Evolutionary conservation across 179 eudicot species (phyloP).

Genomic region (Patellifolia procumbens): DNA sequence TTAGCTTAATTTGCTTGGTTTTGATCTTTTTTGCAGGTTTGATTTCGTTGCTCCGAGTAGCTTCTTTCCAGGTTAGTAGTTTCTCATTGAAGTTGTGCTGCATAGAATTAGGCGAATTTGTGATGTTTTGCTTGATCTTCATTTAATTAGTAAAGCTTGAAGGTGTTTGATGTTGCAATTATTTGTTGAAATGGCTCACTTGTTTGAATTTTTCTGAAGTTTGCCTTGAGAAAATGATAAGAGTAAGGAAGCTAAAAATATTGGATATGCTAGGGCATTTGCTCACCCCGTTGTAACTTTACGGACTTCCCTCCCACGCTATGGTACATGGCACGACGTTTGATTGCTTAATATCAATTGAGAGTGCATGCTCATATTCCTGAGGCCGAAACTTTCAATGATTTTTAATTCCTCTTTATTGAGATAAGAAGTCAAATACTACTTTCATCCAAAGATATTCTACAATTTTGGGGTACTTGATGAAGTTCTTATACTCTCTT

Average conservation of each 20-base stretch:
- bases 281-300: too few relatives aligned
- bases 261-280: background rate
- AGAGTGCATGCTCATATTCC: background rate
- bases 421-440: background rate
- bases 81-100: background rate
- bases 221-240: too few relatives aligned
- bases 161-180: background rate
- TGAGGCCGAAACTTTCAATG: background rate
- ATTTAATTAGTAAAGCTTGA: background rate
- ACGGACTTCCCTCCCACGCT: too few relatives aligned
- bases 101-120: background rate
- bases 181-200: background rate
- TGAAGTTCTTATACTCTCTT: background rate
- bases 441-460: background rate
- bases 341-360: background rate
- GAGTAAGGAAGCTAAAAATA: too few relatives aligned
- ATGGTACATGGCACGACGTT: background rate
- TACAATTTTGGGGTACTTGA: background rate
- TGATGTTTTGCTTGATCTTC: background rate
- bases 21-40: slow-evolving; percentile 47
- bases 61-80: slow-evolving; percentile 68
- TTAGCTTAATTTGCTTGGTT: too few relatives aligned
- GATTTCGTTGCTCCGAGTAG: slow-evolving; percentile 97
- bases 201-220: background rate
- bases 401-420: background rate